Base-by-base conservation (phyloP, 2,329 filamentous ascomycete species). In the Phialophora tarda region DNA sequence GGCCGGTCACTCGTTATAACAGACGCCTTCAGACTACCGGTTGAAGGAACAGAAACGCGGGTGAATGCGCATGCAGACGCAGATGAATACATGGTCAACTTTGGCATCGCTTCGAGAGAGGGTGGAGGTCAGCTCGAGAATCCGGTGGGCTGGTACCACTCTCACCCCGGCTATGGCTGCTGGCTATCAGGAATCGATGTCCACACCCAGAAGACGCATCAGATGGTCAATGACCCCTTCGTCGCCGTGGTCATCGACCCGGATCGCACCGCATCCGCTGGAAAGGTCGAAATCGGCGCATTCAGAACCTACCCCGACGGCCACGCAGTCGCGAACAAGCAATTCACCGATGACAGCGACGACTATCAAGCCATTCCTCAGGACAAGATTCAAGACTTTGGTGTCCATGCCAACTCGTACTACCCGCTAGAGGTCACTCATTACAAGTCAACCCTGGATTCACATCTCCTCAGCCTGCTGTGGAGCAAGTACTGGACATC, bases 401-500 rank as follows among this genome's bases (percentile, higher is more conserved):
- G 95, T 68, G 93, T 93, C 0, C 94, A 99, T 77, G 89, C 91
- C 14, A 91, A 87, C 77, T 88, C 91, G 63, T 99, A 99, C 82
- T 99, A 99, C 79, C 85, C 90, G 14, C 85, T 99, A 5, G 91
- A 96, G 68, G 91, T 98, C 14, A 92, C 92, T 34, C 92, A 96
- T 79, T 99, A 92, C 85, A 98, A 98, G 82, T 95, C 91, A 70
- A 90, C 91, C 0, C 88, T 99, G 30, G 95, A 99, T 79, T 86
- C 89, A 1, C 90, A 93, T 73, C 84, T 99, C 26, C 84, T 99
- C 4, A 92, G 96, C 75, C 85, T 92, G 59, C 83, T 99, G 32
- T 98, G 95, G 95, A 97, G 97, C 82, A 98, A 98, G 79, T 99
- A 99, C 83, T 97, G 93, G 95, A 93, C 97, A 38, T 91, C 96